phyloP scores from a whole-genome alignment of 768 basidiomycete species.

The Macrolepiota albuminosa region DNA sequence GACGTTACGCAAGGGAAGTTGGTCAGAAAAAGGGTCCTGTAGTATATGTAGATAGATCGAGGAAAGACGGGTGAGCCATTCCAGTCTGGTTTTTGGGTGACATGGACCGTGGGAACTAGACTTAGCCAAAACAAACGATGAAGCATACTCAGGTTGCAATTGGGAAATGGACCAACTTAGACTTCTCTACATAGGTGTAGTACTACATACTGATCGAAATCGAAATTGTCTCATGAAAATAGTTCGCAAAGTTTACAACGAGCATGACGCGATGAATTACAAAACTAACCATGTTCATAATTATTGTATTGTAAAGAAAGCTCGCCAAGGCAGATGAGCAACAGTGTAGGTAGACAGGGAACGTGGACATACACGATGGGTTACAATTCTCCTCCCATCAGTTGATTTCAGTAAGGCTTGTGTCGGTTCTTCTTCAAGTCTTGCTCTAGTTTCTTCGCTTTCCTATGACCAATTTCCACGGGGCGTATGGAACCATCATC shows the following conservation, averaged over 20 bases:
- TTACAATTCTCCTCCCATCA: constrained; percentile 1
- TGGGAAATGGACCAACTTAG: too few species aligned
- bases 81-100: background rate
- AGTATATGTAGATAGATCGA: background rate
- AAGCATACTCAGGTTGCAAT: too few species aligned
- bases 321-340: constrained; percentile 11
- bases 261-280: background rate
- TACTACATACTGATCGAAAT: background rate
- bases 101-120: background rate
- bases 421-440: constrained; percentile 88
- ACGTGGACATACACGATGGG: constrained; percentile 12
- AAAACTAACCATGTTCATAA: background rate
- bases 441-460: constrained; percentile 86
- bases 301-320: background rate
- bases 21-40: background rate
- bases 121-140: background rate
- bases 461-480: constrained; percentile 90
- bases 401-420: constrained; percentile 65
- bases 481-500: constrained; percentile 81
- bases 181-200: background rate
- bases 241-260: background rate
- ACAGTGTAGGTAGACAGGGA: constrained; percentile 7
- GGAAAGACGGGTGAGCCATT: background rate
- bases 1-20: background rate
- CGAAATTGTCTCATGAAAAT: background rate